phyloP scores from a whole-genome alignment of 345 rosid species.

The Pugionium cornutum region DNA sequence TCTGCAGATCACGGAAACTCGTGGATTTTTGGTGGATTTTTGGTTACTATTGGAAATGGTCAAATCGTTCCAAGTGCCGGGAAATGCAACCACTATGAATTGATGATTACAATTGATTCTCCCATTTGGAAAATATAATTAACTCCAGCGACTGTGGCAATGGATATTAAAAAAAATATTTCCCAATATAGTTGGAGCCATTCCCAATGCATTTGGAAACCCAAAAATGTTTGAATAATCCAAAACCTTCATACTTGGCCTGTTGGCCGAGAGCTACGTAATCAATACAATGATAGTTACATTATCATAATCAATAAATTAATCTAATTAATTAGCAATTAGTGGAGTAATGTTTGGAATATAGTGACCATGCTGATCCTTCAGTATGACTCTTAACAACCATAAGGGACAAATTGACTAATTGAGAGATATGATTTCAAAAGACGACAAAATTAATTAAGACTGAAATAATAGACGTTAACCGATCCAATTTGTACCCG shows the following conservation, averaged over 20 bases:
- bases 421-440: neutral
- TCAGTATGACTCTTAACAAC: conserved; percentile 34
- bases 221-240: conserved; percentile 33
- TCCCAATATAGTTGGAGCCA: conserved; percentile 39
- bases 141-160: conserved; percentile 24
- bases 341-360: conserved; percentile 31
- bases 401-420: conserved; percentile 28
- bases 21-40: too few species aligned
- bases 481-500: too few species aligned
- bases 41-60: too few species aligned
- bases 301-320: conserved; percentile 1
- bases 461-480: too few species aligned
- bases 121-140: conserved; percentile 20
- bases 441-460: too few species aligned
- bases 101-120: conserved; percentile 18
- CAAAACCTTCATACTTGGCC: neutral
- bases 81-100: neutral
- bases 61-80: too few species aligned
- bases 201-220: conserved; percentile 42
- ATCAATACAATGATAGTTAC: neutral
- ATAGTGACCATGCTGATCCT: conserved; percentile 2
- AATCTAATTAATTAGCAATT: conserved; percentile 24
- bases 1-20: too few species aligned
- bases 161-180: conserved; percentile 20
- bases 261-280: conserved; percentile 38